Base-by-base conservation (phyloP, 1,284 basidiomycete species). In the Rhodotorula sp. region DNA sequence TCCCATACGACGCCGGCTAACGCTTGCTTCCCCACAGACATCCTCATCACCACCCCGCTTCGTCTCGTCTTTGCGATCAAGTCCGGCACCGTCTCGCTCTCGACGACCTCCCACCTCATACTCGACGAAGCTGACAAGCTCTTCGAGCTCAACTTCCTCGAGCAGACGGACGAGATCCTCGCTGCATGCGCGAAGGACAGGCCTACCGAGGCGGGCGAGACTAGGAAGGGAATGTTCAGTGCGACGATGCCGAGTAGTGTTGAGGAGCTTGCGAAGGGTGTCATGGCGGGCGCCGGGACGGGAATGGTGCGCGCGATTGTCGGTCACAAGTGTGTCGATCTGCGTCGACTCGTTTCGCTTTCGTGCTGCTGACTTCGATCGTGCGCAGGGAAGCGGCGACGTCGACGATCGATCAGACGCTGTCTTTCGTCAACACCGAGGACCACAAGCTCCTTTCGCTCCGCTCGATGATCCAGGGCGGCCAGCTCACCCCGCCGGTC, bases 361-460 rank as follows among this genome's bases (percentile, higher is more conserved):
- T 24, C 32, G 11, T 34, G 7, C n/a, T 52, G 30, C 47, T 44
- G 15, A 17, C 13, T 29, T 39, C 0, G 27, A n/a, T 13, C 44
- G 7, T 11, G 73, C 63, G 62, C 39, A 96, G 93, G 81, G 95
- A 99, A 79, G 59, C 93, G 83, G 71, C 88, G 84, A 76, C 92
- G 83, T 68, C 82, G 15, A 88, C 90, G 19, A 93, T 98, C 60
- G 81, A 87, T 15, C 95, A 99, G 81, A 87, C 88, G 6, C 85
- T 99, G 22, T 88, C 89, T 46, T 99, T 96, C 79, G 92, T 94
- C 49, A 91, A 91, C 20, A 90, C 92, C 64, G 96, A 99, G 77
- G 85, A 89, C 9, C 96, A 94, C 44, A 99, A 99, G 81, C 83
- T 98, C 48, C 90, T 91, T 29, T 93, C 88, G 61, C 86, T 94